These are phyloP conservation scores for Dissoconium aciculare DNA, from an alignment of 2,329 filamentous ascomycete genomes.

Conservation along the genomic window DNA sequence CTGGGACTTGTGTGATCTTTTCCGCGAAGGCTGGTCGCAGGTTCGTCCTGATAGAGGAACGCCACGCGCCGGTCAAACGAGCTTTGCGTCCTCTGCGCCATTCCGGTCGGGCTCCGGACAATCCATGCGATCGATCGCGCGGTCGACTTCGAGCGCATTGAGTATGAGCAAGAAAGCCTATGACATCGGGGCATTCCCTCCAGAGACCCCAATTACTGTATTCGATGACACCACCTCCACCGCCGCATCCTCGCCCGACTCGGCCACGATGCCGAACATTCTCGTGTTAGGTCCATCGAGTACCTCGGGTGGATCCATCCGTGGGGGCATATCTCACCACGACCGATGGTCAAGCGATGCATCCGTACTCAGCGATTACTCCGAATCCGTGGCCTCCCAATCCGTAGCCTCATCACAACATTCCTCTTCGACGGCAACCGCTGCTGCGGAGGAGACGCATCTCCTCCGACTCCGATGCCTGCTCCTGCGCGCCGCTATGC, in stretches of 20 bases:
- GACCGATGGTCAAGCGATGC: conserved; percentile 65
- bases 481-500: conserved; percentile 70
- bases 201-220: conserved; percentile 87
- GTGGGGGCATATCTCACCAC: conserved; percentile 38
- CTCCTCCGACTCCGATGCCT: conserved; percentile 63
- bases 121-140: conserved; percentile 12
- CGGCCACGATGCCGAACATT: conserved; percentile 64
- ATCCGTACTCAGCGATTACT: conserved; percentile 65
- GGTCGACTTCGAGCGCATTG: conserved; percentile 33
- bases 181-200: conserved; percentile 35
- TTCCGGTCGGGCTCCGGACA: conserved; percentile 11
- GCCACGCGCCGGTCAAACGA: conserved; percentile 64
- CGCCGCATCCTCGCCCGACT: conserved; percentile 62
- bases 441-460: conserved; percentile 57
- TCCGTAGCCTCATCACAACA: conserved; percentile 40
- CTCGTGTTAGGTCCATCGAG: conserved; percentile 63
- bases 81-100: conserved; percentile 39
- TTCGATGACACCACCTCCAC: conserved; percentile 74
- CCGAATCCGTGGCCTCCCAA: conserved; percentile 46
- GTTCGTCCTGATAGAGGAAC: conserved; percentile 74
- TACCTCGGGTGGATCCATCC: conserved; percentile 16
- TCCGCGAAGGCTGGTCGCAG: conserved; percentile 82
- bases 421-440: conserved; percentile 57
- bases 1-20: conserved; percentile 88
- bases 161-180: conserved; percentile 32